Conservation (phyloP, 257 asterid genomes). For the Henckelia pumila region DNA sequence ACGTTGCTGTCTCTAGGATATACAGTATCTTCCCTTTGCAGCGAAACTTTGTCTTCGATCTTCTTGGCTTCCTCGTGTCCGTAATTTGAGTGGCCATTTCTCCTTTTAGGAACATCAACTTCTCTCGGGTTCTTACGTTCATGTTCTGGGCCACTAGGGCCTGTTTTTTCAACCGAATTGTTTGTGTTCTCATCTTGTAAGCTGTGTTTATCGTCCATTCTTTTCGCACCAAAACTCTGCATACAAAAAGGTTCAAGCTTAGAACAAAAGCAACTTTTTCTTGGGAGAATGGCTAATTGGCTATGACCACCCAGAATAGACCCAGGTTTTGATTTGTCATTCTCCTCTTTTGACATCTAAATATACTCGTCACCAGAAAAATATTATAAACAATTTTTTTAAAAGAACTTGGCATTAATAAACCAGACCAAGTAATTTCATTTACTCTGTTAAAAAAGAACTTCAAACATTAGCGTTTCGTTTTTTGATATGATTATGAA, state of each 20-base stretch:
- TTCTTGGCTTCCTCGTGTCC: constrained; percentile 19
- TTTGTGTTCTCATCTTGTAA: constrained; percentile 10
- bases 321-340: too few relatives aligned
- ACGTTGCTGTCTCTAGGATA: constrained; percentile 7
- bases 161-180: constrained; percentile 27
- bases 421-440: too few relatives aligned
- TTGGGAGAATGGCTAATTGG: too few relatives aligned
- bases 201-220: constrained; percentile 7
- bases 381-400: too few relatives aligned
- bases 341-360: too few relatives aligned
- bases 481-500: background rate
- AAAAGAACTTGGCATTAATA: too few relatives aligned
- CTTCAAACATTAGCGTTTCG: background rate
- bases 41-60: background rate
- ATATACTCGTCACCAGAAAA: too few relatives aligned
- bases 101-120: constrained; percentile 12
- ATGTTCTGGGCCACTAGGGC: background rate
- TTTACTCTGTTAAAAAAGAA: too few relatives aligned
- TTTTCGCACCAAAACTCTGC: constrained; percentile 39
- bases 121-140: constrained; percentile 21
- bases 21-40: background rate
- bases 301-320: too few relatives aligned
- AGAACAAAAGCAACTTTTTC: too few relatives aligned
- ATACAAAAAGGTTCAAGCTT: background rate
- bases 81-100: constrained; percentile 7